Evolutionary conservation across 1,284 basidiomycete genomes (phyloP), one percentile per base, ranked within the genome.

Genomic region (Malassezia arunalokei): DNA sequence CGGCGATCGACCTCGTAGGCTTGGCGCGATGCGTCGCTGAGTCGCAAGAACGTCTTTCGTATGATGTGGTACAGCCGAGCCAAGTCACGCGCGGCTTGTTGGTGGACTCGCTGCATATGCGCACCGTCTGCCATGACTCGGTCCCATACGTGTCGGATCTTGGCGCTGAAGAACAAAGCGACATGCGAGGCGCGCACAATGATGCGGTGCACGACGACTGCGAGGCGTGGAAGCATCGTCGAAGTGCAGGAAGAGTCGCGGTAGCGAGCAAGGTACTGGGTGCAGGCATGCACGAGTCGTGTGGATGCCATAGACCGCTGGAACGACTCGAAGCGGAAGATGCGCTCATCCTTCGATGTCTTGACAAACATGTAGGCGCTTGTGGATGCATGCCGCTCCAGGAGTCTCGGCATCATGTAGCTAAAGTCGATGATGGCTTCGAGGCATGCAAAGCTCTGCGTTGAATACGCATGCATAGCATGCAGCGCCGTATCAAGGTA

Each of bases 351-450:
- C 20, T 59, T 56, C 42, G 58, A 52, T 40, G 55, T 57, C 29
- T 59, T 56, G 27, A 73, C 65, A 49, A 62, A 70, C 60, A 73
- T 62, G 60, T 70, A 59, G 30, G 70, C 67, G 31, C 57, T 59
- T 24, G 60, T 58, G 3, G 60, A 51, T 6, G 68, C 60, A 47
- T 67, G 68, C 17, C 65, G 60, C 49, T 71, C 69, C 9, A 73
- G 60, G 56, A 65, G 64, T 49, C 59, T 62, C 41, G 69, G 67
- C 59, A 72, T 62, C 44, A 60, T 57, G 44, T 65, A 58, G 0
- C 63, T 59, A 43, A 73, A 70, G 33, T 57, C 58, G 40, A 71
- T 50, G 45, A 72, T 51, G 3, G 63, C 57, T 28, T 65, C 62
- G 32, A 73, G 59, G 44, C 60, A 68, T 27, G 61, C 61, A 39